Evolutionary conservation across 352 stramenopile species (phyloP), one percentile per base, ranked within the genome.

Genomic region (Phytophthora fragariaefolia): DNA sequence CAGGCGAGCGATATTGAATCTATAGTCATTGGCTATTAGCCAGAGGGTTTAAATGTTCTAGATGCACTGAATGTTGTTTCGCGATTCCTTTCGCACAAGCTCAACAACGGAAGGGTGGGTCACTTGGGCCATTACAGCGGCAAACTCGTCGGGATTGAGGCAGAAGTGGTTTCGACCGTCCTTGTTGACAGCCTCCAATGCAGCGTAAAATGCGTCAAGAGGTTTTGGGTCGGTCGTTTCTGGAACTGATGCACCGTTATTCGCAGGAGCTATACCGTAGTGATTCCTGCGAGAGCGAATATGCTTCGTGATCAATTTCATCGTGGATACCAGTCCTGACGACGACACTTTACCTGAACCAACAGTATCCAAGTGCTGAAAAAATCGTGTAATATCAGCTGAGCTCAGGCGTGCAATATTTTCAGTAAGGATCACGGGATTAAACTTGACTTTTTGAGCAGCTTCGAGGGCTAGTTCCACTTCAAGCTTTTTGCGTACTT

Each of bases 51-150:
- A 24, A 6, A 15, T 23, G 40, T 30, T 13, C 71, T 76, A 89
- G 49, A 92, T 82, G 67, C 77, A 87, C 52, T 89, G 76, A 40
- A 92, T 77, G 12, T 87, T 64, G 56, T 86, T 80, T 17, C 58
- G 76, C 1, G 60, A 70, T 34, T 82, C 69, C 65, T 87, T 86
- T n/a, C 78, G 77, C 13, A 87, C 66, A 6, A 90, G 53, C 10
- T 83, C 69, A 22, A 83, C 59, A 26, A 89, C 61, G 1, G 53
- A 45, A 2, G 69, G 61, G 30, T 88, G 71, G 0, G 40, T 71
- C 36, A 86, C 61, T 34, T 65, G 71, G 26, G 64, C 36, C 66
- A 91, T 73, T 15, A 91, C 69, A 1, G 18, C 20, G 4, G 46
- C 32, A 40, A 85, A 80, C 45, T 89, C 73, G 17, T 75, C 75